phyloP scores from a whole-genome alignment of 2,329 filamentous ascomycete genomes.

The Diaporthe nobilis region DNA sequence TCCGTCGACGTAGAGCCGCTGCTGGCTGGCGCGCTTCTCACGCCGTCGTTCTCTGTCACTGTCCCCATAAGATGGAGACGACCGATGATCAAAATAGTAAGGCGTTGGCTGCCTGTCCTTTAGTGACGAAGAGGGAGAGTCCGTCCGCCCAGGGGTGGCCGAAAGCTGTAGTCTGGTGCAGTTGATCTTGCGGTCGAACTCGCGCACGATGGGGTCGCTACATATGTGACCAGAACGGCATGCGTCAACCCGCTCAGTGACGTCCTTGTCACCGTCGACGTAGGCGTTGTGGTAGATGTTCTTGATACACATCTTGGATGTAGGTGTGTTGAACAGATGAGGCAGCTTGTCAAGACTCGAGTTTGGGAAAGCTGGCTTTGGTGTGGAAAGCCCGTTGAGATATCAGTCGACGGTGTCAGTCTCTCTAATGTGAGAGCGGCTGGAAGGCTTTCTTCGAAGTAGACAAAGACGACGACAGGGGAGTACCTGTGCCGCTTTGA shows the following conservation, averaged over 20 bases:
- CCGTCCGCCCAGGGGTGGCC: constrained; percentile 16
- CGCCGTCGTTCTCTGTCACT: constrained; percentile 38
- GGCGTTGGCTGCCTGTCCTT: constrained; percentile 41
- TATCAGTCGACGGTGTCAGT: constrained; percentile 15
- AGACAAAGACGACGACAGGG: constrained; percentile 40
- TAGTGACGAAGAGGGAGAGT: constrained; percentile 37
- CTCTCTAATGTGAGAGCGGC: constrained; percentile 3
- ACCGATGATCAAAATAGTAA: constrained; percentile 39
- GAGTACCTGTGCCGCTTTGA: constrained; percentile 31
- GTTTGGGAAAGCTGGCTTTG: constrained; percentile 16
- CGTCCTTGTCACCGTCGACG: constrained; percentile 48
- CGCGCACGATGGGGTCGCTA: constrained; percentile 45
- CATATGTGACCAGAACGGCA: constrained; percentile 50
- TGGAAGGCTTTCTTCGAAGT: constrained; percentile 32
- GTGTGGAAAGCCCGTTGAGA: constrained; percentile 7
- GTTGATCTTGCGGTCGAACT: constrained; percentile 47
- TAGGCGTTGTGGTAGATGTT: constrained; percentile 53
- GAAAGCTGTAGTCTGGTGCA: constrained; percentile 45
- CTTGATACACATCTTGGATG: constrained; percentile 52
- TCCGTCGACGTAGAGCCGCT: constrained; percentile 39
- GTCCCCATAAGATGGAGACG: constrained; percentile 28
- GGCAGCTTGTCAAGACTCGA: constrained; percentile 8
- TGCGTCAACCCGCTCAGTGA: constrained; percentile 50
- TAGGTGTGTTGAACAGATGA: constrained; percentile 36
- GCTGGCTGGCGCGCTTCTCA: constrained; percentile 36